Evolutionary conservation across 1,284 basidiomycete species (phyloP).

Genomic region (Cronartium quercuum): DNA sequence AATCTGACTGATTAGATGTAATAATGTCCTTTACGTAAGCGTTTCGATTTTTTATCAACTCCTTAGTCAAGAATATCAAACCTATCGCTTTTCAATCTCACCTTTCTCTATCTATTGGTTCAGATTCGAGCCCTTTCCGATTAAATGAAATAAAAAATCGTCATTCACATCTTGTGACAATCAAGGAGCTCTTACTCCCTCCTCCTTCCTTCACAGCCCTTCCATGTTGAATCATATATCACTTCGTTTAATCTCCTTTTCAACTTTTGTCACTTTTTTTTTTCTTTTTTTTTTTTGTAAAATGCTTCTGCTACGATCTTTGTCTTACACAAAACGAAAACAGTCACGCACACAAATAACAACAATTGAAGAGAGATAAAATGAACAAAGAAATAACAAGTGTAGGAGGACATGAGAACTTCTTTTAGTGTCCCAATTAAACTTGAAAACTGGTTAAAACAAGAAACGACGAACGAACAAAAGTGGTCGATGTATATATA

Average conservation of each 20-base stretch:
- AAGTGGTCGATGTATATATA: too few species aligned
- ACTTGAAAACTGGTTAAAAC: too few species aligned
- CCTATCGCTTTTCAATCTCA: background rate
- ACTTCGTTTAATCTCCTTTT: background rate
- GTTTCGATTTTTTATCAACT: too few species aligned
- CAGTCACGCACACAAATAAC: background rate
- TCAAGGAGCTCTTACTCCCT: background rate
- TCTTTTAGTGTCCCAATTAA: too few species aligned
- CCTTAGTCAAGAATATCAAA: constrained; percentile 13
- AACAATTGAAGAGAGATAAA: background rate
- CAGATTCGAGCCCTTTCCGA: constrained; percentile 46
- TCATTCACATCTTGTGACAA: too few species aligned
- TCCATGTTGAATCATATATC: background rate
- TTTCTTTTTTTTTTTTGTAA: background rate
- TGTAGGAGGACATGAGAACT: too few species aligned
- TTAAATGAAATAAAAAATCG: too few species aligned
- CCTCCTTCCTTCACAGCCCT: background rate
- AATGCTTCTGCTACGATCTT: background rate
- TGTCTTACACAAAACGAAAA: background rate
- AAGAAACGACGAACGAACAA: too few species aligned
- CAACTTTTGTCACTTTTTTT: background rate
- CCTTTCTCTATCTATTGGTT: background rate
- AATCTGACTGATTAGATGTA: constrained; percentile 7
- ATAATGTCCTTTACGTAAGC: constrained; percentile 39
- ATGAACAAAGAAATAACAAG: background rate